These are phyloP conservation scores for Erysimum cheiranthoides DNA, from an alignment of 345 rosid species.

Conservation along the genomic window DNA sequence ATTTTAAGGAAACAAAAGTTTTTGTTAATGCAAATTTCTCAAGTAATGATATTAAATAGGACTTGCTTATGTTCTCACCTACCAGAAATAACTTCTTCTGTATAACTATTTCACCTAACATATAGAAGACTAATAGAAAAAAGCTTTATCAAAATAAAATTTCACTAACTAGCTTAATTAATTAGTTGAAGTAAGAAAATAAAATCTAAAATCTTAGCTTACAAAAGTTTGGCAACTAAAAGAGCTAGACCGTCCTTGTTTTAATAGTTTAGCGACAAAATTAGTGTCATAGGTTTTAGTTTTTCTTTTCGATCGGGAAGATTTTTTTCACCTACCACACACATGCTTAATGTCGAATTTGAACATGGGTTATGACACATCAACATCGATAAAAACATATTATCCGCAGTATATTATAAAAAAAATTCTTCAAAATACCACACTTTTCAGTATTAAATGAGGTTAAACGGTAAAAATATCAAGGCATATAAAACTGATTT, in stretches of 20 bases:
- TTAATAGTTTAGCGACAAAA: conserved; percentile 1
- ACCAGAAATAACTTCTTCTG: conserved; percentile 18
- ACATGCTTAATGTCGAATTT: background rate
- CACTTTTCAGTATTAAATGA: background rate
- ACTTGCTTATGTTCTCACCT: conserved; percentile 20
- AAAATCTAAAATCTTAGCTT: conserved; percentile 6
- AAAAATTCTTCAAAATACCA: too few species aligned
- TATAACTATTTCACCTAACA: conserved; percentile 24
- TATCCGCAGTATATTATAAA: background rate
- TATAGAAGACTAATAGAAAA: background rate
- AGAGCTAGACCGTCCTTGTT: conserved; percentile 8
- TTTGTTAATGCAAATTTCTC: conserved; percentile 15
- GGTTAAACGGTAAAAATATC: background rate
- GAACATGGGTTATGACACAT: background rate
- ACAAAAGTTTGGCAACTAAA: background rate
- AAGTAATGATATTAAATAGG: background rate
- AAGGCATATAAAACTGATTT: background rate
- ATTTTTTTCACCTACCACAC: background rate
- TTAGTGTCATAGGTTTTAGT: background rate
- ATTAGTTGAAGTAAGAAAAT: background rate
- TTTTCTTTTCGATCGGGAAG: background rate
- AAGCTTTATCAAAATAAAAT: background rate
- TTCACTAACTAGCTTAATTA: conserved; percentile 14
- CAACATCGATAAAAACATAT: background rate
- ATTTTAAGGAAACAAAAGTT: background rate